Evolutionary conservation across 2,329 filamentous ascomycete species (phyloP), one percentile per base, ranked within the genome.

Genomic region (Colletotrichum sp.): DNA sequence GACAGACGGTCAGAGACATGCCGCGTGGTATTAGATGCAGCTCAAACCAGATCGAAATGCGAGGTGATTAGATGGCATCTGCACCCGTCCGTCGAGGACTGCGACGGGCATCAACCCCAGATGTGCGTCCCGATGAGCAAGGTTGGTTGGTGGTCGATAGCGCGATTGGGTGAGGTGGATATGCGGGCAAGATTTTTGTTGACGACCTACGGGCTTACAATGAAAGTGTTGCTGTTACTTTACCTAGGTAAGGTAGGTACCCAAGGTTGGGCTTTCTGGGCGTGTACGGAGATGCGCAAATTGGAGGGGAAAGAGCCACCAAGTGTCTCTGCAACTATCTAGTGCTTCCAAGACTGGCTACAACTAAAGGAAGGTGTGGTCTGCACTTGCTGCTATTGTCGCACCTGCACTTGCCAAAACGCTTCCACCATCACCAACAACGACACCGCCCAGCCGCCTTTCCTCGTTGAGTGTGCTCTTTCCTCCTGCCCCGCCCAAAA

Each of bases 61-160:
- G 64, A 64, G 62, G 56, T 69, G 70, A 76, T 76, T 69, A 76
- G 74, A 76, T 76, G 74, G 70, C 70, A 76, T 74, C 65, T 76
- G 74, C 74, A 73, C 48, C 34, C 34, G 34, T 67, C 73, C 62
- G 69, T 36, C 52, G 62, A 65, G 12, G 69, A 34, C 28, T 22
- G 62, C 61, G 62, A 34, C 28, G 12, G 56, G 61, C 61, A 66
- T 22, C 52, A 72, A 43, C 58, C 72, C 62, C 69, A 75, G 74
- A 30, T 69, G 65, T 74, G 70, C 70, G 60, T 76, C 28, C 36
- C 18, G 56, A 10, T 60, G 22, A 34, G 55, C 34, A 67, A 56
- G 43, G 61, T 64, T 22, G n/a, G 32, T 36, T 15, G 25, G 32
- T 36, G n/a, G 22, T 43, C 28, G 25, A n/a, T 16, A 64, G 43